A percentile compares a stretch with the other conserved stretches of the same genome.
Conservation (phyloP, 805 yeast genomes). For the Sugiyamaella valdiviana region DNA sequence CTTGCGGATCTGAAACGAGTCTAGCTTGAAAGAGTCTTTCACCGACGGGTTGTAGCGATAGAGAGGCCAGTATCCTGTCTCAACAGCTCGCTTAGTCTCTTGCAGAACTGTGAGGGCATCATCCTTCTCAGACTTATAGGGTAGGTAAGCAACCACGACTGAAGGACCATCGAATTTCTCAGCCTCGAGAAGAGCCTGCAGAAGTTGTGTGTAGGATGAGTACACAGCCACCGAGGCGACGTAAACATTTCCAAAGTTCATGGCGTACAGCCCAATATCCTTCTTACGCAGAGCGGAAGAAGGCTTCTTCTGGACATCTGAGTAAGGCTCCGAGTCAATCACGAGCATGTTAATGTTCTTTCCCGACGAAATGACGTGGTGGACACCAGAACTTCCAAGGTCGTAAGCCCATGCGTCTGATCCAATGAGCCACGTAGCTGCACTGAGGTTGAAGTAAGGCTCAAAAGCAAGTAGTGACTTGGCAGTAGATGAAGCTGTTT, state of each 20-base stretch:
- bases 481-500: constrained; percentile 37
- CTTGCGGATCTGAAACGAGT: constrained; percentile 73
- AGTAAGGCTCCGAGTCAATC: constrained; percentile 75
- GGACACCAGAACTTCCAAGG: constrained; percentile 86
- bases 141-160: constrained; percentile 82
- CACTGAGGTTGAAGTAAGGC: constrained; percentile 40
- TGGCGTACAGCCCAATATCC: constrained; percentile 89
- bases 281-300: constrained; percentile 53
- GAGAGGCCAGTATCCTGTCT: constrained; percentile 94
- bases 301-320: constrained; percentile 31
- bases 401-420: constrained; percentile 96
- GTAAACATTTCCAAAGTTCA: constrained; percentile 83
- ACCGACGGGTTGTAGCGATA: constrained; percentile 73
- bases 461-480: constrained; percentile 39
- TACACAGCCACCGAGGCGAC: constrained; percentile 94
- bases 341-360: constrained; percentile 77
- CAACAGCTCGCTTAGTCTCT: constrained; percentile 85
- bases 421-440: constrained; percentile 76
- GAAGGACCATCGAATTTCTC: constrained; percentile 85
- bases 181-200: constrained; percentile 88
- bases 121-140: constrained; percentile 52
- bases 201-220: constrained; percentile 86
- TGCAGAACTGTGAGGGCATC: constrained; percentile 70
- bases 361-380: constrained; percentile 68
- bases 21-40: constrained; percentile 60